Conservation (phyloP, 345 rosid species). For the Melaleuca alternifolia region DNA sequence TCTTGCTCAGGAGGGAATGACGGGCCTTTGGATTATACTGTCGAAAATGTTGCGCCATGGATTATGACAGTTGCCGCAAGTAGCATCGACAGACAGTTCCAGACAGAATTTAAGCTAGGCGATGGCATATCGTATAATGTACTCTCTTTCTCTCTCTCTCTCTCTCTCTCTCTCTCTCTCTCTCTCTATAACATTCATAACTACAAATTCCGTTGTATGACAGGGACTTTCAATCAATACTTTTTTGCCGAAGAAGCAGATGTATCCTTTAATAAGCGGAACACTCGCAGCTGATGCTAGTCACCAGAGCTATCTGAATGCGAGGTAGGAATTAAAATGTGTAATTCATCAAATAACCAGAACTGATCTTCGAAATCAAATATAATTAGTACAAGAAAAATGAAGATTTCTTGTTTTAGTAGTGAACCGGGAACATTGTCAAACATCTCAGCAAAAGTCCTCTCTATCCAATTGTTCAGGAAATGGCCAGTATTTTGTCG, state of each 20-base stretch:
- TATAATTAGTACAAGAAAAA: not conserved
- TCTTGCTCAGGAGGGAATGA: conserved; percentile 64
- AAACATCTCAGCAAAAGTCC: not conserved
- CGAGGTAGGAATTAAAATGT: conserved; percentile 20
- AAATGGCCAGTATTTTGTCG: not conserved
- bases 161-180: conserved; percentile 6
- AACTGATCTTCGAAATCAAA: not conserved
- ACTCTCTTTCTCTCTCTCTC: conserved; percentile 26
- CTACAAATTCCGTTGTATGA: not conserved
- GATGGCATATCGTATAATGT: conserved; percentile 20
- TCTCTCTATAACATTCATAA: not conserved
- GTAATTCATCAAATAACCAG: not conserved
- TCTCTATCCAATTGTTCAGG: not conserved
- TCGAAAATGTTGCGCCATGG: conserved; percentile 81
- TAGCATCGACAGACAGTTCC: conserved; percentile 50
- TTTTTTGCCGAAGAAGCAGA: conserved; percentile 32
- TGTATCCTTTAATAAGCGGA: conserved; percentile 64
- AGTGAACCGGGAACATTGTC: not conserved
- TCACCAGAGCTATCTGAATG: conserved; percentile 22
- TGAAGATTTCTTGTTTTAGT: not conserved
- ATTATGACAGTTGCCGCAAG: conserved; percentile 70
- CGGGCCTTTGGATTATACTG: conserved; percentile 39
- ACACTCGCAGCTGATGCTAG: conserved; percentile 34
- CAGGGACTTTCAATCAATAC: conserved; percentile 68
- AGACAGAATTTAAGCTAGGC: conserved; percentile 43